Base-by-base conservation (phyloP, 2,329 filamentous ascomycete species). In the Ophiocordyceps camponoti-saundersi region DNA sequence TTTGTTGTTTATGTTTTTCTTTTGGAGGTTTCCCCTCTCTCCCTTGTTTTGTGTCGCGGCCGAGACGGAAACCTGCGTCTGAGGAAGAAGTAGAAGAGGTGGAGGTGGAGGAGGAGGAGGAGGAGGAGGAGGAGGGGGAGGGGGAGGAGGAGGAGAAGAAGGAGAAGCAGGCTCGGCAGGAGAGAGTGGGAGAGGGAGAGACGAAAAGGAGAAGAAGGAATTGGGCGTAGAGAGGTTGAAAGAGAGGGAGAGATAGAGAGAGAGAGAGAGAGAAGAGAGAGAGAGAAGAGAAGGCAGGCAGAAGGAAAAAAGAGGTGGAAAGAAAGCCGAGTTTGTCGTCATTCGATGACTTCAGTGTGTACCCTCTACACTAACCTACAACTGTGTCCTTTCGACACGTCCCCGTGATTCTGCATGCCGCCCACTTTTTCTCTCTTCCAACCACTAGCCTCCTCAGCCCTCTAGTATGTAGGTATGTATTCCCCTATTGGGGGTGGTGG, bases 351-450 rank as follows among this genome's bases (percentile, higher is more conserved):
- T 29, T 44, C 46, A 39, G 29, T 45, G n/a, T n/a, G n/a, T n/a
- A n/a, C n/a, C n/a, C n/a, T n/a, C n/a, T n/a, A n/a, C n/a, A n/a
- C n/a, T n/a, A n/a, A n/a, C n/a, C n/a, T 55, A 60, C 32, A 61
- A 62, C 60, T 61, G 59, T 64, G 61, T 64, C 61, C 61, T 64
- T 62, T 63, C 53, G 51, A 58, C 59, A 41, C 44, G 26, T 26
- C 60, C 59, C 59, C 59, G 59, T 61, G 58, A 61, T 59, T 42
- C 30, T 47, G 48, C 46, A 44, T 46, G 10, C 18, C 43, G 30
- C 20, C 34, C 15, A 26, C 36, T 20, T 45, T 32, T 34, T 44
- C 44, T 32, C 44, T 12, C 47, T 16, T 29, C 26, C 26, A 29
- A 29, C 26, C 26, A 29, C 26, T 29, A 29, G 7, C 23, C 23